Base-by-base conservation (phyloP, 225 moss, liverwort and hornwort genomes). In the Climacium dendroides region DNA sequence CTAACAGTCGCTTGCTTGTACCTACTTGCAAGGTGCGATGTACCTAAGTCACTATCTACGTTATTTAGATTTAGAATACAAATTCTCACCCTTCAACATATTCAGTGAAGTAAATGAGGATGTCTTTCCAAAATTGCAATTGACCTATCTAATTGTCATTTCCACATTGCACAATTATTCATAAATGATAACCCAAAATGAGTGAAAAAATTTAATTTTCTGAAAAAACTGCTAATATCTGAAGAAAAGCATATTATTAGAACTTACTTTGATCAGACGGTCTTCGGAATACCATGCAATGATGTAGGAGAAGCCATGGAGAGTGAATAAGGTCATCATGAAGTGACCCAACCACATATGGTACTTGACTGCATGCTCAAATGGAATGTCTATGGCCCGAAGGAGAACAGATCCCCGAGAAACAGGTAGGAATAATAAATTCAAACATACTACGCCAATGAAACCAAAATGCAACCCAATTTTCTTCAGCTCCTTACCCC, bases 351-450 rank as follows among this genome's bases (percentile, higher is more conserved):
- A 89, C 95, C 96, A 97, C 70, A 94, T 91, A 86, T 97, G 97
- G 81, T 97, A 97, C 89, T 95, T 96, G 81, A 93, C 90, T 87
- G 97, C 96, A 89, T 96, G 96, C 91, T 97, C 97, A 88, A 97
- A 96, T 77, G 97, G 95, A 71, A 96, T 92, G 90, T 95, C 96
- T n/a, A 95, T 67, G 71, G 91, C 92, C 79, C 96, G 94, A 69
- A 96, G 91, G 29, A 97, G 85, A 86, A 94, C 93, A 87, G 97
- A 97, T 74, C 97, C 97, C 83, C 97, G 94, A 82, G 97, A 93
- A 78, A 97, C 95, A 81, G 97, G 97, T 76, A 97, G 72, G 78
- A 97, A 94, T 72, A 97, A 93, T 67, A 97, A 78, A 80, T 94
- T 89, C 75, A 95, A 86, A 85, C 92, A 95, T 52, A 96, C 29